Percentiles rank a stretch among this genome's conserved stretches.
Conservation (phyloP, 495 filamentous ascomycete genomes). For the Tricharina praecox region DNA sequence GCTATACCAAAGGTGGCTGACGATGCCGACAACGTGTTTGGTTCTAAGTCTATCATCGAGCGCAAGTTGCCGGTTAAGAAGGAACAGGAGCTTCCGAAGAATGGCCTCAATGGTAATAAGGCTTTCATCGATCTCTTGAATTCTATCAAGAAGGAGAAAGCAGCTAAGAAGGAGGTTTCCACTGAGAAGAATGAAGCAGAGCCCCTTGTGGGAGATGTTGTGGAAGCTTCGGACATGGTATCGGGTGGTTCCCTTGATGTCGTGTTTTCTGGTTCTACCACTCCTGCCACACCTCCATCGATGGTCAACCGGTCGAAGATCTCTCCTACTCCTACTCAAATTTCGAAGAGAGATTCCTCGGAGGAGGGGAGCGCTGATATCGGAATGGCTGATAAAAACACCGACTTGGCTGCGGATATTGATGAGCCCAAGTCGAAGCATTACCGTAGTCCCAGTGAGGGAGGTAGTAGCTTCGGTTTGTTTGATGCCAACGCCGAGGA, state of each 20-base stretch:
- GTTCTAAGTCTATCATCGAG: not conserved
- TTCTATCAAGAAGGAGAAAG: not conserved
- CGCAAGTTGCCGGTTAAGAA: conserved; percentile 1
- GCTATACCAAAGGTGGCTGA: not conserved
- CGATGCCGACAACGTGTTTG: not conserved
- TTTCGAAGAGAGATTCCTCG: too few species aligned
- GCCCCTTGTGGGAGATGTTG: too few species aligned
- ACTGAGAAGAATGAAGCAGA: too few species aligned
- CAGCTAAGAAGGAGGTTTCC: not conserved
- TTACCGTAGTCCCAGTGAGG: conserved; percentile 6
- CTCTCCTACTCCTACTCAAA: not conserved
- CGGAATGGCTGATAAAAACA: conserved; percentile 8
- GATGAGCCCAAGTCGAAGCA: too few species aligned
- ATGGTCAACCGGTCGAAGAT: not conserved
- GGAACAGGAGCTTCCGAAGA: not conserved
- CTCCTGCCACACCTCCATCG: conserved; percentile 5
- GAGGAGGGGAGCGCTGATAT: not conserved
- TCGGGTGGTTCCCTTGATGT: not conserved
- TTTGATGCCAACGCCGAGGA: conserved; percentile 12
- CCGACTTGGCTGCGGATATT: too few species aligned
- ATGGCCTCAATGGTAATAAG: not conserved
- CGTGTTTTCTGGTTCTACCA: not conserved
- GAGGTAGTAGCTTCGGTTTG: conserved; percentile 9
- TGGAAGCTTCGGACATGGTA: not conserved
- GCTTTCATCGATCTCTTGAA: not conserved